Evolutionary conservation across 192 early-diverging fungal species (phyloP).

Genomic region (Allomyces arbusculus): DNA sequence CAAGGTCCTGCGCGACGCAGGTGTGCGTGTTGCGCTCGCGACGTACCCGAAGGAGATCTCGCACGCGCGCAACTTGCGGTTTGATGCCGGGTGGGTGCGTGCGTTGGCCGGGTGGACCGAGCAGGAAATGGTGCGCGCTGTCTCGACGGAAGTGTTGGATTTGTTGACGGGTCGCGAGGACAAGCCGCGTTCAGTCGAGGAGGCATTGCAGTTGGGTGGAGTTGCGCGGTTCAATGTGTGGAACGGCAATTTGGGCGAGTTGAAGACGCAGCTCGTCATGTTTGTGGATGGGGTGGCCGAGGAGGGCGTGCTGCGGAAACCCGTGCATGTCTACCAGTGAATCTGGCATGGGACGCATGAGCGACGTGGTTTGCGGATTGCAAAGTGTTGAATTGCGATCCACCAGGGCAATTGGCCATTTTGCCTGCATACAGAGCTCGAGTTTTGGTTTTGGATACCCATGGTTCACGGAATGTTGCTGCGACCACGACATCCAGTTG

Average conservation of each 20-base stretch:
- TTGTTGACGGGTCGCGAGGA: background rate
- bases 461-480: too few relatives aligned
- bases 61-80: background rate
- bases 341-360: too few relatives aligned
- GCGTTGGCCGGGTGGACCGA: background rate
- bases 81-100: background rate
- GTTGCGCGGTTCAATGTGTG: background rate
- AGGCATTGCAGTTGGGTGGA: background rate
- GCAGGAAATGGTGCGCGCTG: background rate
- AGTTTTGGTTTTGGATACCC: too few relatives aligned
- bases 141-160: background rate
- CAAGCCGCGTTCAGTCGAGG: background rate
- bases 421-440: too few relatives aligned
- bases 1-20: constrained; percentile 36
- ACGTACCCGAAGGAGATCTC: constrained; percentile 22
- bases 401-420: too few relatives aligned
- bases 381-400: too few relatives aligned
- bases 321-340: background rate
- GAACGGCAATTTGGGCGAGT: background rate
- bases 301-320: background rate
- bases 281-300: background rate
- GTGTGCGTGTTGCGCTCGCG: constrained; percentile 52
- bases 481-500: too few relatives aligned
- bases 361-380: too few relatives aligned
- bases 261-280: background rate